Evolutionary conservation across 176 grass and related monocot species (phyloP).

Genomic region (Echinochloa phyllopogon): DNA sequence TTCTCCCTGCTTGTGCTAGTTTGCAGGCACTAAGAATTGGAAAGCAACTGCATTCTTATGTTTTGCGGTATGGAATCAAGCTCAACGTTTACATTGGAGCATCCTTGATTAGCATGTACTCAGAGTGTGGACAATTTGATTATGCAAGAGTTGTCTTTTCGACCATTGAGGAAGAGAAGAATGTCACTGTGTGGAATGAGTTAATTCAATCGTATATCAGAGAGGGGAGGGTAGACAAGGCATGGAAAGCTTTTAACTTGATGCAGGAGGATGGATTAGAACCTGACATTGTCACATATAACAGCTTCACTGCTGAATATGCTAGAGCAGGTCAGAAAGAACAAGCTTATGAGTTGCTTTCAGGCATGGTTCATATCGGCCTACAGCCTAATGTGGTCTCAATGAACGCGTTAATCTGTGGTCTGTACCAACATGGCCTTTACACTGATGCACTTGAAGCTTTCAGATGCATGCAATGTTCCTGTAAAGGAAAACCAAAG

Average conservation of each 20-base stretch:
- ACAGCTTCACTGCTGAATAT: conserved; percentile 68
- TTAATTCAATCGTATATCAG: conserved; percentile 58
- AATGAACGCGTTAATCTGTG: conserved; percentile 64
- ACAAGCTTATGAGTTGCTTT: conserved; percentile 52
- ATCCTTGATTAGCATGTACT: conserved; percentile 70
- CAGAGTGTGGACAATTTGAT: conserved; percentile 52
- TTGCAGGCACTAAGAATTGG: conserved; percentile 53
- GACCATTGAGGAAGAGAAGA: conserved; percentile 53
- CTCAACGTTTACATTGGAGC: conserved; percentile 68
- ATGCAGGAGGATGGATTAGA: conserved; percentile 62
- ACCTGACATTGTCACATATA: conserved; percentile 66
- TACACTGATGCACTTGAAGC: conserved; percentile 58
- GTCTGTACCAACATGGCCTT: conserved; percentile 59
- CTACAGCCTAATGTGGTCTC: conserved; percentile 71
- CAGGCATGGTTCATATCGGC: conserved; percentile 35
- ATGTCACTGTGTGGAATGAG: conserved; percentile 67
- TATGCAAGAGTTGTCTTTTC: conserved; percentile 56
- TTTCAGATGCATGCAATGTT: conserved; percentile 65
- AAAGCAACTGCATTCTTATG: conserved; percentile 66
- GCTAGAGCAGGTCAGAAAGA: conserved; percentile 68
- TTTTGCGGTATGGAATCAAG: conserved; percentile 47
- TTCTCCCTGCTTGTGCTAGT: conserved; percentile 66
- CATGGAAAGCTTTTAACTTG: conserved; percentile 51
- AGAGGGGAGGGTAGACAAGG: conserved; percentile 60
- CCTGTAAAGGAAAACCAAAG: conserved; percentile 23